These are phyloP conservation scores for Alternaria panax DNA, from an alignment of 2,329 filamentous ascomycete species.

Conservation along the genomic window DNA sequence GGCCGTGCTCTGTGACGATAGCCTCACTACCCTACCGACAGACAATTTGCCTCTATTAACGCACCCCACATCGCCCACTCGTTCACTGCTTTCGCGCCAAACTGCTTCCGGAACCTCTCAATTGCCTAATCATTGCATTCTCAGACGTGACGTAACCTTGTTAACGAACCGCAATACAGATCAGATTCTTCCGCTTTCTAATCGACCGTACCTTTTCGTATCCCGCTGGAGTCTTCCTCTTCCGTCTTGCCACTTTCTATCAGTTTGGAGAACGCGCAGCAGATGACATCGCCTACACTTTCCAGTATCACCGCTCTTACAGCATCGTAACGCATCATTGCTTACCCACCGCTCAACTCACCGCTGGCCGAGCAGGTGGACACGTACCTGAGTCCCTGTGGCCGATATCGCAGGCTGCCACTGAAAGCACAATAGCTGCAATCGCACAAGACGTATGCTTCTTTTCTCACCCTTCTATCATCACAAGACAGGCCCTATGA, in stretches of 20 bases:
- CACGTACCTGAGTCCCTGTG: slow-evolving; percentile 9
- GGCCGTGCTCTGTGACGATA: slow-evolving; percentile 26
- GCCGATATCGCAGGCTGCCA: slow-evolving; percentile 10
- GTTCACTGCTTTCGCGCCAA: background rate
- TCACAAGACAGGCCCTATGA: slow-evolving; percentile 5
- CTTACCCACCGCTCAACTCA: slow-evolving; percentile 15
- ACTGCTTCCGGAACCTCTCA: background rate
- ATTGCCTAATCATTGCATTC: background rate
- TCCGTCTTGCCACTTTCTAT: background rate
- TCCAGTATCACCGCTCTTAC: background rate
- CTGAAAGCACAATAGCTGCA: slow-evolving; percentile 13
- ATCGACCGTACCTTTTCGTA: background rate
- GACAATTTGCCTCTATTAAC: background rate
- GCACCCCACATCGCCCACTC: slow-evolving; percentile 3
- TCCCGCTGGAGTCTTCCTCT: background rate
- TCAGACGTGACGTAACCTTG: background rate
- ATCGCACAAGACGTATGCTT: slow-evolving; percentile 3
- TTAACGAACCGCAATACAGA: background rate
- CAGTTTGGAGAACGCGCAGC: background rate
- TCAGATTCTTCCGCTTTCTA: background rate
- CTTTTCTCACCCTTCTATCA: background rate
- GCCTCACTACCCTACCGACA: slow-evolving; percentile 16
- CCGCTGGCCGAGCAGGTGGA: slow-evolving; percentile 10
- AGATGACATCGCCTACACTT: background rate
- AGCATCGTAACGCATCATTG: slow-evolving; percentile 1